Evolutionary conservation across 129 eudicot species (phyloP).

Genomic region (Smallanthus sonchifolius): DNA sequence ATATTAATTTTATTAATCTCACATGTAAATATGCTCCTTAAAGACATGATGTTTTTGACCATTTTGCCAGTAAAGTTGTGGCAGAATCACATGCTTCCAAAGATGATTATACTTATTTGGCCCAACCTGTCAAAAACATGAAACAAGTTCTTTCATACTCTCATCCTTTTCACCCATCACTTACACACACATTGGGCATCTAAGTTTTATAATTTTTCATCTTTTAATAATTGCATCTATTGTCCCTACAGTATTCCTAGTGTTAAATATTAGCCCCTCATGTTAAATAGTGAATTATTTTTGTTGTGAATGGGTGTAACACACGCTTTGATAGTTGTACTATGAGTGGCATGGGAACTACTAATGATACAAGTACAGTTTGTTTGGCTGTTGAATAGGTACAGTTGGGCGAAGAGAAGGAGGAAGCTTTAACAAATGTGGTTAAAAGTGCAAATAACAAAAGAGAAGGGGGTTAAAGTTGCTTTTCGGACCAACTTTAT

Average conservation of each 20-base stretch:
- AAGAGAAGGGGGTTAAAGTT: slow-evolving; percentile 41
- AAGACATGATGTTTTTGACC: slow-evolving; percentile 28
- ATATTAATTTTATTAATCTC: slow-evolving; percentile 9
- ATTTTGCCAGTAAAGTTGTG: slow-evolving; percentile 40
- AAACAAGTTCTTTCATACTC: neutral
- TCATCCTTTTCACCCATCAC: too few species aligned
- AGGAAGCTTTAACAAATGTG: slow-evolving; percentile 30
- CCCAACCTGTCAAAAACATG: too few species aligned
- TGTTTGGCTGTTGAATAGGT: slow-evolving; percentile 94
- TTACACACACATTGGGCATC: too few species aligned
- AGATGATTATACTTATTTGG: neutral
- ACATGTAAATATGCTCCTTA: slow-evolving; percentile 37
- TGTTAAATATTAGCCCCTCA: neutral
- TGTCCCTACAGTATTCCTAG: neutral
- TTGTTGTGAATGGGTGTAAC: neutral
- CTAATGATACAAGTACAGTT: slow-evolving; percentile 58
- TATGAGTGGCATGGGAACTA: slow-evolving; percentile 3
- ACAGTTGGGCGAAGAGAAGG: slow-evolving; percentile 27
- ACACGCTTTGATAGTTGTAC: slow-evolving; percentile 7
- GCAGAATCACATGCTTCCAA: slow-evolving; percentile 40
- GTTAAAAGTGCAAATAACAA: slow-evolving; percentile 42
- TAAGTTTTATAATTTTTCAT: neutral
- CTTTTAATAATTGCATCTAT: neutral
- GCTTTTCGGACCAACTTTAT: slow-evolving; percentile 70
- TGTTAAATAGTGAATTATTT: neutral